phyloP scores from a whole-genome alignment of 1,284 basidiomycete species.

The Leccinum solheimii region DNA sequence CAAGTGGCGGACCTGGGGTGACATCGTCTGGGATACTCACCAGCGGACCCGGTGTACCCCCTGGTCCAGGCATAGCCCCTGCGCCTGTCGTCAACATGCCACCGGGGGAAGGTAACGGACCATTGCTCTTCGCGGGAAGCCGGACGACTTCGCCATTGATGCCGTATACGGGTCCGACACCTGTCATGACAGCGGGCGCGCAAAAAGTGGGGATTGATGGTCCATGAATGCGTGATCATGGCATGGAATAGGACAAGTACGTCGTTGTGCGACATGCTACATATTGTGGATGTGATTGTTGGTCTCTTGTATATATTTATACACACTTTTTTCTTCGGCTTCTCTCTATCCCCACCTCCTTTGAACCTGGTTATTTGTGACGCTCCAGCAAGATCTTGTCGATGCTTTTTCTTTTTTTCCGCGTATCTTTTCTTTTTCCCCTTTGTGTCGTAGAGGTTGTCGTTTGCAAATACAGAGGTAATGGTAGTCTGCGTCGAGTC shows the following conservation, averaged over 20 bases:
- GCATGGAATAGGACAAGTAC: neutral
- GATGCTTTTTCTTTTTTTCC: conserved; percentile 1
- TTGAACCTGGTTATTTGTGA: conserved; percentile 1
- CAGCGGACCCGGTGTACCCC: too few species aligned
- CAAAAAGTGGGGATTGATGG: conserved; percentile 26
- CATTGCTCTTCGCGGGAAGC: too few species aligned
- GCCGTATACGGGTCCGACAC: neutral
- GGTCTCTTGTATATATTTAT: conserved; percentile 11
- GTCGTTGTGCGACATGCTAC: neutral
- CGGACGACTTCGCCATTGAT: too few species aligned
- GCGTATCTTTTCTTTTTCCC: neutral
- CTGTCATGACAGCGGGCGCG: neutral
- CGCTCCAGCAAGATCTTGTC: neutral
- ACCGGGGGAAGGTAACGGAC: too few species aligned
- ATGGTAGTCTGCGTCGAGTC: conserved; percentile 3
- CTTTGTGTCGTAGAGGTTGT: conserved; percentile 2
- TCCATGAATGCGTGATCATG: conserved; percentile 7
- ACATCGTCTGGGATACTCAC: too few species aligned
- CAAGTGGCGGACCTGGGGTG: too few species aligned
- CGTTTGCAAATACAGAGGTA: conserved; percentile 7
- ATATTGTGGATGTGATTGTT: neutral
- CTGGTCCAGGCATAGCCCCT: too few species aligned
- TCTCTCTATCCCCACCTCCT: neutral
- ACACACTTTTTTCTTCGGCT: neutral
- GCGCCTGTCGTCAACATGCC: too few species aligned